Evolutionary conservation across 2,329 filamentous ascomycete species (phyloP).

Genomic region (Aspergillus candidus): DNA sequence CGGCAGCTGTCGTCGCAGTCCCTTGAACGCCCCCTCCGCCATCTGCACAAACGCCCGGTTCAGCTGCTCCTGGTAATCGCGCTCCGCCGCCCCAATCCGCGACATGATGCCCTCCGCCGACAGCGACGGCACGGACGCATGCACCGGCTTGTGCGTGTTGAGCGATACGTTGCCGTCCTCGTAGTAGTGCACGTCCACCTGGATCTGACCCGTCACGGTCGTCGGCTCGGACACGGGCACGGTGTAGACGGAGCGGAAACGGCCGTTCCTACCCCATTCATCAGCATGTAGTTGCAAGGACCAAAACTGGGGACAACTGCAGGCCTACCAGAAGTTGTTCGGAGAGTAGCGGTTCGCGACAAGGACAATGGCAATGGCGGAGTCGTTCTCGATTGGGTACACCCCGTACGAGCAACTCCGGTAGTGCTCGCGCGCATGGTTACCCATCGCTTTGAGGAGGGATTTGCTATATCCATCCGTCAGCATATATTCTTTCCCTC

Average conservation of each 20-base stretch:
- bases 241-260: conserved; percentile 86
- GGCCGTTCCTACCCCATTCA: conserved; percentile 65
- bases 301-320: conserved; percentile 5
- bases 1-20: conserved; percentile 81
- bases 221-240: conserved; percentile 57
- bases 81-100: conserved; percentile 74
- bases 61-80: conserved; percentile 91
- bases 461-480: conserved; percentile 59
- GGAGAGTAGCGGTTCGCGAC: conserved; percentile 97
- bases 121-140: conserved; percentile 54
- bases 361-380: conserved; percentile 70
- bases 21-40: conserved; percentile 94
- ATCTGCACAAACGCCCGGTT: conserved; percentile 83
- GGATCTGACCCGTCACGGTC: conserved; percentile 69
- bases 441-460: conserved; percentile 66
- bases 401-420: conserved; percentile 73
- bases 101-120: conserved; percentile 65
- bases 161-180: conserved; percentile 97
- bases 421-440: conserved; percentile 84
- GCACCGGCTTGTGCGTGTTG: conserved; percentile 74
- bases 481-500: neutral
- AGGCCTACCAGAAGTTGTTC: conserved; percentile 81
- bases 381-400: conserved; percentile 71
- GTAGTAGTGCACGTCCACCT: conserved; percentile 98
- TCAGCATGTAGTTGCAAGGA: neutral